Conservation (phyloP, 1,139 yeast species). For the Nakaseomyces sp. region DNA sequence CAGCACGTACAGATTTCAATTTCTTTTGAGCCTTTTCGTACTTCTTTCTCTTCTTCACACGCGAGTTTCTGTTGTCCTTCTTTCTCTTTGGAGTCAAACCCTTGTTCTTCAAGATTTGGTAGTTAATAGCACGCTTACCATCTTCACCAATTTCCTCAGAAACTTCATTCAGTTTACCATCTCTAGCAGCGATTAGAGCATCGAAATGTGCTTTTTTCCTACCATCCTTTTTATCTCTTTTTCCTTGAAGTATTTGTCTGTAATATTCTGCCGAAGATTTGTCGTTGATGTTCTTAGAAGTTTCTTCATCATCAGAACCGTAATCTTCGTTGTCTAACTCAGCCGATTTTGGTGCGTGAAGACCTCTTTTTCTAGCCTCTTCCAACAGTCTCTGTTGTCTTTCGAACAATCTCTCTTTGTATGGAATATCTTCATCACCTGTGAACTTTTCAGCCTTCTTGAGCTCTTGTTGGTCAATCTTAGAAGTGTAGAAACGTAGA, state of each 20-base stretch:
- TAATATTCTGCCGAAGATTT: conserved; percentile 36
- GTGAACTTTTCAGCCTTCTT: conserved; percentile 50
- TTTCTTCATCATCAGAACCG: conserved; percentile 41
- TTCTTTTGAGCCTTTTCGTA: conserved; percentile 93
- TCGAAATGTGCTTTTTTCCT: conserved; percentile 59
- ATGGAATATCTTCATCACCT: conserved; percentile 92
- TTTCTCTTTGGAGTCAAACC: conserved; percentile 90
- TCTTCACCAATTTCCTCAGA: conserved; percentile 63
- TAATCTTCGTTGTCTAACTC: conserved; percentile 42
- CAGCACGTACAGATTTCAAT: conserved; percentile 81
- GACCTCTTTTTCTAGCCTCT: conserved; percentile 82
- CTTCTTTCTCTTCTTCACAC: conserved; percentile 97
- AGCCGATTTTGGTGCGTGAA: conserved; percentile 47
- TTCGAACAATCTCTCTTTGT: conserved; percentile 79
- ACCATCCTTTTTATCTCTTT: conserved; percentile 40
- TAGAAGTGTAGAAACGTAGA: conserved; percentile 90
- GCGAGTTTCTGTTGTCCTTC: conserved; percentile 88
- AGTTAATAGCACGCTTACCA: conserved; percentile 92
- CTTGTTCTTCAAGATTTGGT: conserved; percentile 87
- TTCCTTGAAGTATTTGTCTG: conserved; percentile 40
- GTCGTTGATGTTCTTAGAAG: conserved; percentile 35
- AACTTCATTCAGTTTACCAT: conserved; percentile 69
- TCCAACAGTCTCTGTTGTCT: conserved; percentile 79
- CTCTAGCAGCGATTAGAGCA: conserved; percentile 75
- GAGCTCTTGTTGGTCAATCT: conserved; percentile 76